Base-by-base conservation (phyloP, 73 alveolate genomes). In the Paramecium sexaurelia region DNA sequence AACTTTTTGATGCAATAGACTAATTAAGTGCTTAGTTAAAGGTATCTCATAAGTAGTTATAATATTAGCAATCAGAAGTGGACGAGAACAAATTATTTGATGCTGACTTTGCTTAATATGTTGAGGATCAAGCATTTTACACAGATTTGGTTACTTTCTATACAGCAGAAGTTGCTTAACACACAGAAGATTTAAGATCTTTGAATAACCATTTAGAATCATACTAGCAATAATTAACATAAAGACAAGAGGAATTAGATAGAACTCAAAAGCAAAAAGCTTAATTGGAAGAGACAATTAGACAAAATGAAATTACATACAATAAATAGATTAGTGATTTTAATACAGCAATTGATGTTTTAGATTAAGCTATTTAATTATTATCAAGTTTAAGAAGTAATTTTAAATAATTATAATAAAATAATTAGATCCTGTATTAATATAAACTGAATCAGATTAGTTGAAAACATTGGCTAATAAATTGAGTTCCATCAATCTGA, bases 331-430 rank as follows among this genome's bases (percentile, higher is more conserved):
- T 78, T 11, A 26, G 19, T 24, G 73, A 78, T 78, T 78, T 78
- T 55, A 78, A 78, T 78, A 24, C 90, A 78, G 90, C 90, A 8
- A 78, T 78, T n/a, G 90, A 78, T 78, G 73, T 78, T 17, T 32
- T 78, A 29, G 90, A 78, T 78, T 26, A 78, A 78, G 90, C 90
- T 41, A 32, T 78, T 33, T 45, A 37, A 78, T 24, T 78, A 5
- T 20, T 78, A 6, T 32, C 43, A 13, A 13, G 45, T 1, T 40
- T 78, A 15, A 78, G 90, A 78, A 78, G 55, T 78, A 73, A 1
- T 1, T 22, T 19, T 0, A 78, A 0, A 78, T 6, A 0, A 39
- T 10, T n/a, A n/a, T n/a, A n/a, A n/a, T n/a, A n/a, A n/a, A 13
- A 41, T 78, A 9, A 78, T 6, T 41, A 78, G 90, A 37, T 45